Percentiles rank a stretch among this genome's conserved stretches.
phyloP scores from a whole-genome alignment of 768 basidiomycete species.

The Gautieria morchelliformis region DNA sequence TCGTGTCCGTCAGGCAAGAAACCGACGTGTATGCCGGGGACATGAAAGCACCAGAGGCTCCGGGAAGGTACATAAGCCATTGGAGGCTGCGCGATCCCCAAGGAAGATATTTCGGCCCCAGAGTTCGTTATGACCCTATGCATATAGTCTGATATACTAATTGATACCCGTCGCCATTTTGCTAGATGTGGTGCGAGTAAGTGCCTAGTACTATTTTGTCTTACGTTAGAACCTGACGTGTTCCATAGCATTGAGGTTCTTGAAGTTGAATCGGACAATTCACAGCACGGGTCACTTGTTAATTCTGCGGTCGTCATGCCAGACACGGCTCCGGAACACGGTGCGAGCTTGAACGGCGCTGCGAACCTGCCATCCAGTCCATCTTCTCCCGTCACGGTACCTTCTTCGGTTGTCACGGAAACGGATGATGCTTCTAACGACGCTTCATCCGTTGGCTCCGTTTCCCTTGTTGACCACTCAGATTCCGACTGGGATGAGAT shows the following conservation, averaged over 20 bases:
- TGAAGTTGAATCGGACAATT: not conserved
- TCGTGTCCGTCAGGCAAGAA: conserved; percentile 44
- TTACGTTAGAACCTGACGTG: not conserved
- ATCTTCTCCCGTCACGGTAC: conserved; percentile 3
- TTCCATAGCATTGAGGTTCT: not conserved
- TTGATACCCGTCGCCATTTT: not conserved
- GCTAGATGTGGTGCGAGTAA: conserved; percentile 9
- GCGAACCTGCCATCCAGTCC: not conserved
- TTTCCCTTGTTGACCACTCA: not conserved
- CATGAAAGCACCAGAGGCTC: conserved; percentile 70
- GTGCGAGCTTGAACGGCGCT: not conserved
- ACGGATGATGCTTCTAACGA: not conserved
- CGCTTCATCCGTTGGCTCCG: not conserved
- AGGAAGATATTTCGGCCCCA: conserved; percentile 57
- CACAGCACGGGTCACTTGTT: not conserved
- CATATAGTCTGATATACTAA: not conserved
- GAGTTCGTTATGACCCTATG: conserved; percentile 34
- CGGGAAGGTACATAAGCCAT: conserved; percentile 67
- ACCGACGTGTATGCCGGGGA: conserved; percentile 65
- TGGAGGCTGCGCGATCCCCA: conserved; percentile 60
- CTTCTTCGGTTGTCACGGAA: not conserved
- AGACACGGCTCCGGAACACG: not conserved
- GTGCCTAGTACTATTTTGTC: not conserved
- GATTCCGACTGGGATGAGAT: conserved; percentile 7
- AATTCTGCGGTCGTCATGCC: conserved; percentile 6